These are phyloP conservation scores for Cryphonectria parasitica DNA, from an alignment of 2,329 filamentous ascomycete genomes.

Conservation along the genomic window DNA sequence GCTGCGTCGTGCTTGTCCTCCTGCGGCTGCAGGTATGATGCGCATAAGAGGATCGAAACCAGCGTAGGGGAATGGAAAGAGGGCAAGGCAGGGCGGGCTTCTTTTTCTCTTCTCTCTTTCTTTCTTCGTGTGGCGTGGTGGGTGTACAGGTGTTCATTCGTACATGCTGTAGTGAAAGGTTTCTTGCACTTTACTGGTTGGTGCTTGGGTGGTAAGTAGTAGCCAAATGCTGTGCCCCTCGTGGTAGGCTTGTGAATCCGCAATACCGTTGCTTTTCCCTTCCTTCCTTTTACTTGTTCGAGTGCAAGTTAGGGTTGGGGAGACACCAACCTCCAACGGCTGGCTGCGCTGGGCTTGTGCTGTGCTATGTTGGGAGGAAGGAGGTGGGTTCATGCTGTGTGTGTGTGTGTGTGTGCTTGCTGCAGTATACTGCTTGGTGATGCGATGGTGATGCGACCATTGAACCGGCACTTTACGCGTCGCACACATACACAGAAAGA, in stretches of 20 bases:
- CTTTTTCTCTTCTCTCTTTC: too few relatives aligned
- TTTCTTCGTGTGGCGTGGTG: not conserved
- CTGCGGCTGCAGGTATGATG: slow-evolving; percentile 31
- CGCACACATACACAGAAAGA: not conserved
- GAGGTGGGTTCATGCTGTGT: too few relatives aligned
- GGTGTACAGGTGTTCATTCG: not conserved
- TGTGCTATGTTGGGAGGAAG: not conserved
- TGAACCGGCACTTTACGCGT: slow-evolving; percentile 17
- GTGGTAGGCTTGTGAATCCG: not conserved
- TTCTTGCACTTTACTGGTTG: not conserved
- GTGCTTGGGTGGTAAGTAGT: not conserved
- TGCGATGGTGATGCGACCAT: slow-evolving; percentile 20
- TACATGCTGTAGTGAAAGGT: slow-evolving; percentile 12
- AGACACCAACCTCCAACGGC: not conserved
- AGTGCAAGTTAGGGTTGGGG: not conserved
- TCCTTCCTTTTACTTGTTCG: not conserved
- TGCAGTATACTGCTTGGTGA: slow-evolving; percentile 4
- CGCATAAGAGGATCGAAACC: slow-evolving; percentile 22
- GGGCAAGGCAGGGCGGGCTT: too few relatives aligned
- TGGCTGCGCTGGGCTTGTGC: not conserved
- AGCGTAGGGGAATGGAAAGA: not conserved
- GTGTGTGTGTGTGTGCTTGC: not conserved
- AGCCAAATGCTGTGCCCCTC: not conserved
- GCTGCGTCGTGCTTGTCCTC: slow-evolving; percentile 29
- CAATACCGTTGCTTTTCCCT: too few relatives aligned